phyloP scores from a whole-genome alignment of 2,329 filamentous ascomycete genomes.

The Stemphylium lycopersici region DNA sequence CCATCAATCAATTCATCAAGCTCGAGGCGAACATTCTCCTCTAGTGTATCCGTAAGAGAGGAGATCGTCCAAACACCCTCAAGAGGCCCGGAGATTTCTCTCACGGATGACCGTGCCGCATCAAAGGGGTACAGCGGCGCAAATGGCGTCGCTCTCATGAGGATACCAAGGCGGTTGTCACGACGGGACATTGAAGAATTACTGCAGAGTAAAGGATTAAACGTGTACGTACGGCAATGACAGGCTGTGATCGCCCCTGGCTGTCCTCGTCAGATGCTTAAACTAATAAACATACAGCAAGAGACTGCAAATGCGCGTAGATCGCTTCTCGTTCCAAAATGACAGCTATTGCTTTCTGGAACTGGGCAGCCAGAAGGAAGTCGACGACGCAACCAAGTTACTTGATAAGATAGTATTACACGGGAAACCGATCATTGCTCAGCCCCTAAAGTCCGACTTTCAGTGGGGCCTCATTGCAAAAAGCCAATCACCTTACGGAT shows the following conservation, averaged over 20 bases:
- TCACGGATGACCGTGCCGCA: constrained; percentile 4
- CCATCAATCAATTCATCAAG: constrained; percentile 13
- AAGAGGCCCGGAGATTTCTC: constrained; percentile 9
- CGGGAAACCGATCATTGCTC: neutral
- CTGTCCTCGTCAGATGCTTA: constrained; percentile 1
- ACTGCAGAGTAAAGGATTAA: constrained; percentile 19
- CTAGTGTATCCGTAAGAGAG: constrained; percentile 10
- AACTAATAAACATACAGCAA: constrained; percentile 16
- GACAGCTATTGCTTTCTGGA: constrained; percentile 22
- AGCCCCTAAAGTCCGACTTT: constrained; percentile 14
- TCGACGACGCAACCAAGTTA: constrained; percentile 12
- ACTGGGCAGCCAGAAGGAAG: constrained; percentile 25
- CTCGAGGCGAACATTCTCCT: constrained; percentile 19
- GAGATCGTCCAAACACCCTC: constrained; percentile 11
- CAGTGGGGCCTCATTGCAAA: constrained; percentile 7
- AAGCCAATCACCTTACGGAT: neutral
- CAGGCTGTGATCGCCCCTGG: neutral
- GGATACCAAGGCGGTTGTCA: constrained; percentile 11
- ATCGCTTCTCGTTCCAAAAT: constrained; percentile 28
- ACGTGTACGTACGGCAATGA: constrained; percentile 23
- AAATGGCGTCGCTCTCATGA: constrained; percentile 18
- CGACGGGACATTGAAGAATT: constrained; percentile 20
- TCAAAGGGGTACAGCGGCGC: neutral
- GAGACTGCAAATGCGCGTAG: constrained; percentile 21
- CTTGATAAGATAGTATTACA: constrained; percentile 9